Evolutionary conservation across 192 early-diverging fungal genomes (phyloP).

Genomic region (Haplosporangium gracile): DNA sequence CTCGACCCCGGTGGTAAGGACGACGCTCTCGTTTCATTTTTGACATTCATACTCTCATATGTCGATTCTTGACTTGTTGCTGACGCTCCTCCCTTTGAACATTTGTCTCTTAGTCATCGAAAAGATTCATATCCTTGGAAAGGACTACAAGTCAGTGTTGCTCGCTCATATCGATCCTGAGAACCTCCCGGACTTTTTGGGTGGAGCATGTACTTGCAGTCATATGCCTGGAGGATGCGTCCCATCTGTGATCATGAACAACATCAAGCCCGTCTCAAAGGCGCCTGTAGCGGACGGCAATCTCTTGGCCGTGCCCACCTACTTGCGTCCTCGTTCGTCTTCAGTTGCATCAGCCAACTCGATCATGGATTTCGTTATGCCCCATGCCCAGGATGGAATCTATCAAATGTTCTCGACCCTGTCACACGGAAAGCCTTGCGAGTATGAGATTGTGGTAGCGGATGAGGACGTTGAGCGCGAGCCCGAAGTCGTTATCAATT

Average conservation of each 20-base stretch:
- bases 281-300: slow-evolving; percentile 5
- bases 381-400: slow-evolving; percentile 45
- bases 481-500: slow-evolving; percentile 51
- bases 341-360: slow-evolving; percentile 49
- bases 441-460: slow-evolving; percentile 53
- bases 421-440: slow-evolving; percentile 42
- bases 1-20: slow-evolving; percentile 79
- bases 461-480: slow-evolving; percentile 48
- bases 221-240: slow-evolving; percentile 77
- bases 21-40: slow-evolving; percentile 11
- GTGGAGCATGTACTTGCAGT: slow-evolving; percentile 78
- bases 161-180: slow-evolving; percentile 74
- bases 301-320: slow-evolving; percentile 41
- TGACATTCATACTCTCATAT: not conserved
- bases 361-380: slow-evolving; percentile 53
- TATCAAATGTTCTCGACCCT: slow-evolving; percentile 51
- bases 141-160: slow-evolving; percentile 68
- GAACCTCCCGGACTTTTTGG: slow-evolving; percentile 78
- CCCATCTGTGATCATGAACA: slow-evolving; percentile 55
- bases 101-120: slow-evolving; percentile 51
- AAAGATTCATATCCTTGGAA: slow-evolving; percentile 76
- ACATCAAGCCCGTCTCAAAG: slow-evolving; percentile 50
- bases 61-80: not conserved
- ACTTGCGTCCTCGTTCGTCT: slow-evolving; percentile 48
- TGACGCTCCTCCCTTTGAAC: not conserved